Base-by-base conservation (phyloP, 805 yeast species). In the Candida cerambycidarum region DNA sequence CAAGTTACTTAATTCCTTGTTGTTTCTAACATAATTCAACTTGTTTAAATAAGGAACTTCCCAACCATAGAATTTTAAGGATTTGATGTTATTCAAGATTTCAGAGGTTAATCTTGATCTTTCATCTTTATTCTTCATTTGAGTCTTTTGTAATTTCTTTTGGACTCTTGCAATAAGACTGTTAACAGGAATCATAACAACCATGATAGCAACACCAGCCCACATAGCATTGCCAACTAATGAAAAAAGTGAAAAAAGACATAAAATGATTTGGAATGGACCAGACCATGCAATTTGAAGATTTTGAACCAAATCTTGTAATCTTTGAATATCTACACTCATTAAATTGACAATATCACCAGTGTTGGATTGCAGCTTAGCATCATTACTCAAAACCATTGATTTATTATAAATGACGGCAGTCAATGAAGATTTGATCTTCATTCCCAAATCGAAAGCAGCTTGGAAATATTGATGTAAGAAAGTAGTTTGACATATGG, bases 21-120 rank as follows among this genome's bases (percentile, higher is more conserved):
- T 87, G 58, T 92, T 89, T 75, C 99, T 84, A 16, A 92, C 95
- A 56, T 81, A 68, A 50, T 79, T 79, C 44, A 95, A 72, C 54
- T 84, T 85, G 21, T 73, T 76, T 56, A 79, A 78, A 60, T 88
- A 89, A 3, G 98, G 95, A 24, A 61, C 68, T 66, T 93, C 99
- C 99, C 99, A 93, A 2, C 95, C 95, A 58, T 93, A 93, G 38
- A 95, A 74, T 62, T 93, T 93, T 60, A 93, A 73, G 10, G 97
- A 88, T 67, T 89, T 92, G 62, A 93, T 88, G 57, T 90, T 92
- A 61, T 87, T 88, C 61, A 92, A 73, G 43, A 92, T 86, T 61
- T 92, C 97, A 47, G 88, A 82, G 42, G 89, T 85, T 33, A 90
- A 71, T 52, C 97, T 81, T 9, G 97, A 86, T 71, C 99, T 82